Percentiles rank a stretch among this genome's conserved stretches.
Conservation (phyloP, 2,329 filamentous ascomycete species). For the Pseudogymnoascus destructans region DNA sequence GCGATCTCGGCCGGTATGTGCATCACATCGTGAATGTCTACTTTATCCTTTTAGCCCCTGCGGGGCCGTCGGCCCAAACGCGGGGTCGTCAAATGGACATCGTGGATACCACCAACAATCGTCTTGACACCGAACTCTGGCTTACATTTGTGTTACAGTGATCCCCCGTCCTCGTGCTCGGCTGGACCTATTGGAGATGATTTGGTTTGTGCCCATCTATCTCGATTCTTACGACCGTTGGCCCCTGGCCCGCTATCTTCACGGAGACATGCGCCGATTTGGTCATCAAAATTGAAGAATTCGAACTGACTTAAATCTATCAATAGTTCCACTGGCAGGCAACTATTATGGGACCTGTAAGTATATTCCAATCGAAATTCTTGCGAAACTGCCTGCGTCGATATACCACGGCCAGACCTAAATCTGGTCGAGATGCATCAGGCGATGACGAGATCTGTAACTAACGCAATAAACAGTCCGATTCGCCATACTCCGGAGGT, state of each 20-base stretch:
- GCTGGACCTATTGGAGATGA: conserved; percentile 95
- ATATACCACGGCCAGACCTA: background rate
- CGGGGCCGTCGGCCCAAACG: conserved; percentile 21
- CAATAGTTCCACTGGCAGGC: conserved; percentile 98
- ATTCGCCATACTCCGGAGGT: conserved; percentile 94
- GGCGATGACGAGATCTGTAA: conserved; percentile 9
- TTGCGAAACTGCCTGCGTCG: background rate
- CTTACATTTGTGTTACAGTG: conserved; percentile 41
- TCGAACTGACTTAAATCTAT: conserved; percentile 25
- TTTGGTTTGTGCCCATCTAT: conserved; percentile 55
- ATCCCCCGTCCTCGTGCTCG: conserved; percentile 97
- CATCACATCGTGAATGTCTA: background rate
- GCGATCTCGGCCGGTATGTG: conserved; percentile 75
- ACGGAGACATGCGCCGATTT: conserved; percentile 1
- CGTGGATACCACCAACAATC: conserved; percentile 22
- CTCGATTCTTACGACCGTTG: background rate
- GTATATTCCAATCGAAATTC: conserved; percentile 31
- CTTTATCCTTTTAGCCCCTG: conserved; percentile 12
- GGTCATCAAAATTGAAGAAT: conserved; percentile 5
- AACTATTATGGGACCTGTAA: conserved; percentile 98
- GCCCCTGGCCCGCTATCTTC: background rate
- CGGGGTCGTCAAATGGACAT: conserved; percentile 25
- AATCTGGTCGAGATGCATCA: background rate
- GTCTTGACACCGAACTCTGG: background rate
- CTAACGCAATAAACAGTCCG: conserved; percentile 44